Evolutionary conservation across 352 stramenopile species (phyloP), one percentile per base, ranked within the genome.

Genomic region (Pythium folliculosum): DNA sequence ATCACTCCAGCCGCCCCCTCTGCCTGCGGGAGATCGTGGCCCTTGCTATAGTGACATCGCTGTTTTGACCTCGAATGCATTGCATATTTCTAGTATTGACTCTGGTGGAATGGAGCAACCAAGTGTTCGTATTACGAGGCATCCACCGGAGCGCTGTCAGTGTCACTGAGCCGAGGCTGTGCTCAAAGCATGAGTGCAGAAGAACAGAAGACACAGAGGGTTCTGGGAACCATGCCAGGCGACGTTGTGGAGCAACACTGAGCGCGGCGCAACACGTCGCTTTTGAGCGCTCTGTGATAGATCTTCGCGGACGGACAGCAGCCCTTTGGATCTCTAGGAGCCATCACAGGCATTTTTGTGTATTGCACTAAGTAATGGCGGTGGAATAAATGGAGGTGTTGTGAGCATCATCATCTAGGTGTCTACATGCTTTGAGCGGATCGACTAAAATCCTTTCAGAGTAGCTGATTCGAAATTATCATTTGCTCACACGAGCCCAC

Each of bases 391-490:
- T 63, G n/a, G 44, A 45, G 5, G 37, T 9, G 38, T 43, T 52
- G 48, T 22, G 73, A 92, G 84, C 84, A 92, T 92, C 84, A 92
- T 78, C 83, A 81, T 71, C 63, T 71, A 62, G 45, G 79, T 92
- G 59, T 82, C 84, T 85, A 91, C 84, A 92, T 88, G 73, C 53
- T 90, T 86, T 71, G 69, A 63, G 77, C 77, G 82, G 88, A 81
- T 88, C 85, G 85, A 93, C 85, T 93, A 93, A 93, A 91, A 88
- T 81, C 77, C 85, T 87, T 89, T 93, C 85, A 85, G 85, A 91
- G 85, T 93, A 93, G 85, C 85, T 93, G 85, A 91, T 93, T 93
- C 67, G 68, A 74, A 89, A 81, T 73, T 65, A 93, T 93, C 85
- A 93, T 84, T 89, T 91, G 85, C 83, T 67, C 67, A 69, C 37